These are phyloP conservation scores for Podila epigama DNA, from an alignment of 192 early-diverging fungal species.

Conservation along the genomic window DNA sequence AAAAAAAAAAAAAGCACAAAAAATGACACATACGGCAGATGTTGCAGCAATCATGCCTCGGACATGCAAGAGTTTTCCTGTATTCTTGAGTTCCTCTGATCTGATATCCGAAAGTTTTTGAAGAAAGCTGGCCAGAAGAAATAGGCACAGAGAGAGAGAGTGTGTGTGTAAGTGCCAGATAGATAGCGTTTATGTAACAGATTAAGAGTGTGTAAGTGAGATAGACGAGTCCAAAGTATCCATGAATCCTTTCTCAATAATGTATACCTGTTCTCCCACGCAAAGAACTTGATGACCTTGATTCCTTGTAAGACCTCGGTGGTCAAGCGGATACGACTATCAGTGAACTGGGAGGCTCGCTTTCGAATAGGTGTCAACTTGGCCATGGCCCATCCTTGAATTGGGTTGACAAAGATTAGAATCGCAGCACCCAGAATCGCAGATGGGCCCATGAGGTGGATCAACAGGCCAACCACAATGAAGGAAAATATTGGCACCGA, in stretches of 20 bases:
- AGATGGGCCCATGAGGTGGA: constrained; percentile 34
- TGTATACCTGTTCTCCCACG: constrained; percentile 53
- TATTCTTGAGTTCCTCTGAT: not conserved
- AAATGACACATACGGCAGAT: not conserved
- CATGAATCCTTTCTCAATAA: too few relatives aligned
- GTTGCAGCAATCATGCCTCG: not conserved
- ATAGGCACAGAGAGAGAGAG: not conserved
- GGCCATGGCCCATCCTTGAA: constrained; percentile 37
- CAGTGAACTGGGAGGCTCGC: constrained; percentile 52
- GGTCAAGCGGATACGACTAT: constrained; percentile 56
- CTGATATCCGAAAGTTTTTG: not conserved
- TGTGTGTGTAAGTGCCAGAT: too few relatives aligned
- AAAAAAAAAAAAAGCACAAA: not conserved
- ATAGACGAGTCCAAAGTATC: not conserved
- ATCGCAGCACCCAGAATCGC: constrained; percentile 33
- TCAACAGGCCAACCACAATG: constrained; percentile 19
- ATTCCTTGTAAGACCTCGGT: constrained; percentile 64
- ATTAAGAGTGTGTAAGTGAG: not conserved
- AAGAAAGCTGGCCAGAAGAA: not conserved
- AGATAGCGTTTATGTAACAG: not conserved
- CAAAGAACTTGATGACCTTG: constrained; percentile 73
- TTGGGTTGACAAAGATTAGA: constrained; percentile 25
- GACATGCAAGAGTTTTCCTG: not conserved
- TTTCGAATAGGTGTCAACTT: constrained; percentile 27
- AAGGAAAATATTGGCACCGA: constrained; percentile 16